Evolutionary conservation across 768 basidiomycete genomes (phyloP).

Genomic region (Aureoboletus auriporus): DNA sequence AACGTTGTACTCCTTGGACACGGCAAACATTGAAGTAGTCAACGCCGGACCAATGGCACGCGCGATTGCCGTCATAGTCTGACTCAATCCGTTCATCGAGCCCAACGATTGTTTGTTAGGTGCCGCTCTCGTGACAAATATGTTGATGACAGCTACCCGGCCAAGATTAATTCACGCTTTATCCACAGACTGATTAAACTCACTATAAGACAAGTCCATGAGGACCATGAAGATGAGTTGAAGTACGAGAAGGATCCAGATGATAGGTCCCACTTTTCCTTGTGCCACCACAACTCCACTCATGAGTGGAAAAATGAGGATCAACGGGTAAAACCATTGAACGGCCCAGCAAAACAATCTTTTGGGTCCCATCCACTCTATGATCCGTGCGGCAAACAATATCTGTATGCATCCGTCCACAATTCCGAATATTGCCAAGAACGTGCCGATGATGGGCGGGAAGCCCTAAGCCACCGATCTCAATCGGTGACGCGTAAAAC

Average conservation of each 20-base stretch:
- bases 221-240: conserved; percentile 27
- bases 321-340: conserved; percentile 35
- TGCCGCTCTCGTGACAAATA: conserved; percentile 50
- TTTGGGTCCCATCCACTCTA: conserved; percentile 42
- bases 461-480: conserved; percentile 42
- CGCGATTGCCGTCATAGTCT: conserved; percentile 42
- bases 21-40: conserved; percentile 48
- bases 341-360: conserved; percentile 37
- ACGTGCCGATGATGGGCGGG: conserved; percentile 35
- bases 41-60: conserved; percentile 48
- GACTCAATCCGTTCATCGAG: conserved; percentile 54
- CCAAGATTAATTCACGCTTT: neutral
- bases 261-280: conserved; percentile 29
- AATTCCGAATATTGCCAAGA: conserved; percentile 35
- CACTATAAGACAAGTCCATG: conserved; percentile 42
- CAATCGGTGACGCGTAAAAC: conserved; percentile 41
- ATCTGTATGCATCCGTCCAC: conserved; percentile 37
- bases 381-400: conserved; percentile 37
- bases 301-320: conserved; percentile 43
- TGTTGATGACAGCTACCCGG: conserved; percentile 42
- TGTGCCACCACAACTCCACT: conserved; percentile 33
- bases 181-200: conserved; percentile 6
- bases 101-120: conserved; percentile 52
- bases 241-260: conserved; percentile 35
- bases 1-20: conserved; percentile 45